Conservation (phyloP, 2,329 filamentous ascomycete species). For the Fusarium papillatum region DNA sequence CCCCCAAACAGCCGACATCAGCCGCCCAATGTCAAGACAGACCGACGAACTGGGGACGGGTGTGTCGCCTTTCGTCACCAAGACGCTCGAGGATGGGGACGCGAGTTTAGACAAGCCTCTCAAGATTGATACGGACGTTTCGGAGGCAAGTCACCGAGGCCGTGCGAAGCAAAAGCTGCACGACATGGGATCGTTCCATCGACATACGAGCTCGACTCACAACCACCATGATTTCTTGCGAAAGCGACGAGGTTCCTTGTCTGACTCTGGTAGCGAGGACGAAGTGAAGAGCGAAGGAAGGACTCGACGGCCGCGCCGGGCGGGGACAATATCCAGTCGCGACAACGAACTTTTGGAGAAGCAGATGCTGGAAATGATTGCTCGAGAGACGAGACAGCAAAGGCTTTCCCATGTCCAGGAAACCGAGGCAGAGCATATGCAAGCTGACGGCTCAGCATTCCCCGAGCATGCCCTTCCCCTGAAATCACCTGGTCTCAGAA, state of each 20-base stretch:
- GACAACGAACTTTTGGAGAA: slow-evolving; percentile 68
- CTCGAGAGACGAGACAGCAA: slow-evolving; percentile 61
- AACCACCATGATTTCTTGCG: slow-evolving; percentile 66
- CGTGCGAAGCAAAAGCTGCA: slow-evolving; percentile 72
- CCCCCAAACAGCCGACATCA: slow-evolving; percentile 52
- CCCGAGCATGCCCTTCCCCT: slow-evolving; percentile 47
- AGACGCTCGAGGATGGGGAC: slow-evolving; percentile 41
- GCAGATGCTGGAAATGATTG: slow-evolving; percentile 73
- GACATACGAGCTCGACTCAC: slow-evolving; percentile 63
- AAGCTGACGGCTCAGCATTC: slow-evolving; percentile 49
- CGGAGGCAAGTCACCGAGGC: slow-evolving; percentile 67
- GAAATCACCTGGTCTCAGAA: slow-evolving; percentile 49
- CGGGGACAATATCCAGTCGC: slow-evolving; percentile 62
- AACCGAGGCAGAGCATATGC: slow-evolving; percentile 50
- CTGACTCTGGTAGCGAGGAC: slow-evolving; percentile 72
- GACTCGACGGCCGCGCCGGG: slow-evolving; percentile 51
- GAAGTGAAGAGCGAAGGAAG: slow-evolving; percentile 53
- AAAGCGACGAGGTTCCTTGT: slow-evolving; percentile 64
- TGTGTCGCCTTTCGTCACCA: slow-evolving; percentile 43
- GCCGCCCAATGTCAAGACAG: slow-evolving; percentile 49
- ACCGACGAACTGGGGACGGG: slow-evolving; percentile 42
- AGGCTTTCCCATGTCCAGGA: slow-evolving; percentile 51
- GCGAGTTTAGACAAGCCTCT: slow-evolving; percentile 36
- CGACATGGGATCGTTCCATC: slow-evolving; percentile 67
- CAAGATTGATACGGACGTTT: slow-evolving; percentile 55